A percentile compares a stretch with the other conserved stretches of the same genome.
Conservation (phyloP, 2,329 filamentous ascomycete genomes). For the Penicillium sp. region DNA sequence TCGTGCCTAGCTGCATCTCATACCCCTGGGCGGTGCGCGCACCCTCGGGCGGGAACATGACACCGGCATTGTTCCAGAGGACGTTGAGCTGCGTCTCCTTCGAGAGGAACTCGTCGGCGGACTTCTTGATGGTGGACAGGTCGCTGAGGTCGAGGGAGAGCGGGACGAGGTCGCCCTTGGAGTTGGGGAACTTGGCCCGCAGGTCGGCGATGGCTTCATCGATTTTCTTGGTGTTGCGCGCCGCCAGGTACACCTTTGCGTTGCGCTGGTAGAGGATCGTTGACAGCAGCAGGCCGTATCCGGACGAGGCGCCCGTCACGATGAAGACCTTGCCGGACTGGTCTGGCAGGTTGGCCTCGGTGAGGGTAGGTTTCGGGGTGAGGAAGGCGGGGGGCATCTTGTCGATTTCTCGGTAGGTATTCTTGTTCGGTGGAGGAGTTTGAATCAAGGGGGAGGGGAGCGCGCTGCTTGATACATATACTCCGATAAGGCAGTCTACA, state of each 20-base stretch:
- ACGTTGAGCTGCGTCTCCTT: conserved; percentile 46
- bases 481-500: not conserved
- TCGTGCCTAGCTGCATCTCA: conserved; percentile 47
- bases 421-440: no score
- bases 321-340: conserved; percentile 16
- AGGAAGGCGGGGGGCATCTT: not conserved
- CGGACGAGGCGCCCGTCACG: conserved; percentile 18
- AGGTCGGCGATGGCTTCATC: not conserved
- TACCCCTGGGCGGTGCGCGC: conserved; percentile 34
- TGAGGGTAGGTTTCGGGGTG: conserved; percentile 5
- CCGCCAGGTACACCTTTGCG: conserved; percentile 14
- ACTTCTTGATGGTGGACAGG: conserved; percentile 21
- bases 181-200: not conserved
- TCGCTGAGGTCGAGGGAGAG: conserved; percentile 51
- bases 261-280: conserved; percentile 17
- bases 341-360: conserved; percentile 1
- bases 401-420: no score
- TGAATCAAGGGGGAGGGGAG: not conserved
- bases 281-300: conserved; percentile 11
- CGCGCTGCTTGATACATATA: not conserved
- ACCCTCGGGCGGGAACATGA: conserved; percentile 43
- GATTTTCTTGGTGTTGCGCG: conserved; percentile 6
- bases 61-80: conserved; percentile 48
- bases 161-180: conserved; percentile 41
- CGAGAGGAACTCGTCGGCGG: conserved; percentile 39